A percentile compares a stretch with the other conserved stretches of the same genome.
phyloP scores from a whole-genome alignment of 1,139 yeast genomes.

The Petasospora fabianii region DNA sequence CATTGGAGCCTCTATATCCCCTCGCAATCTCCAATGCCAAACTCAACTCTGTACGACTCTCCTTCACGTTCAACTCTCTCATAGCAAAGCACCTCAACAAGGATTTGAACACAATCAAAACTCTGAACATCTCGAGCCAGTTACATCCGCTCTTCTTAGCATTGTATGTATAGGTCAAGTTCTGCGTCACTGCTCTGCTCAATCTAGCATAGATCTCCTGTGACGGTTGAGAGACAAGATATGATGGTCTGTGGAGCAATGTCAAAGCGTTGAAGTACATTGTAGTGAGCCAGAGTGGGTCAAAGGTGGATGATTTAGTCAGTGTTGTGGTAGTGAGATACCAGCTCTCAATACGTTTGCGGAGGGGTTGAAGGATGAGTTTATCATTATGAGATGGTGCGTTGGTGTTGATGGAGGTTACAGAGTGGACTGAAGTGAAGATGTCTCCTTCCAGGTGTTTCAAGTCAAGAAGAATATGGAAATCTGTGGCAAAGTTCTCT shows the following conservation, averaged over 20 bases:
- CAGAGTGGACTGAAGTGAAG: constrained; percentile 19
- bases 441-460: constrained; percentile 21
- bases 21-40: constrained; percentile 21
- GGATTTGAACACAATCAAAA: constrained; percentile 19
- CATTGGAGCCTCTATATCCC: constrained; percentile 15
- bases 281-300: constrained; percentile 18
- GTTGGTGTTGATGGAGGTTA: constrained; percentile 17
- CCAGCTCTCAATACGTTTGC: constrained; percentile 19
- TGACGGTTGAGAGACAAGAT: constrained; percentile 16
- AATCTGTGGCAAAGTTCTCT: constrained; percentile 3
- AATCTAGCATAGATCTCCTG: constrained; percentile 13
- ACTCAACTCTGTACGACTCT: constrained; percentile 22
- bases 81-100: constrained; percentile 18
- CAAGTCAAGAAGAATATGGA: constrained; percentile 12
- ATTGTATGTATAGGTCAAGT: constrained; percentile 23
- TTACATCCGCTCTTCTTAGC: constrained; percentile 12
- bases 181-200: constrained; percentile 21
- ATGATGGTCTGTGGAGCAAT: constrained; percentile 21
- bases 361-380: constrained; percentile 11
- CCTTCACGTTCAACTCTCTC: constrained; percentile 14
- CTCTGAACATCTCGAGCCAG: constrained; percentile 22
- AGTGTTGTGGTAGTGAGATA: constrained; percentile 18
- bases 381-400: constrained; percentile 11
- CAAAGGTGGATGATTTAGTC: constrained; percentile 1
- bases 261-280: constrained; percentile 22